Evolutionary conservation across 495 filamentous ascomycete genomes (phyloP).

Genomic region (Xanthoparmelia taractica): DNA sequence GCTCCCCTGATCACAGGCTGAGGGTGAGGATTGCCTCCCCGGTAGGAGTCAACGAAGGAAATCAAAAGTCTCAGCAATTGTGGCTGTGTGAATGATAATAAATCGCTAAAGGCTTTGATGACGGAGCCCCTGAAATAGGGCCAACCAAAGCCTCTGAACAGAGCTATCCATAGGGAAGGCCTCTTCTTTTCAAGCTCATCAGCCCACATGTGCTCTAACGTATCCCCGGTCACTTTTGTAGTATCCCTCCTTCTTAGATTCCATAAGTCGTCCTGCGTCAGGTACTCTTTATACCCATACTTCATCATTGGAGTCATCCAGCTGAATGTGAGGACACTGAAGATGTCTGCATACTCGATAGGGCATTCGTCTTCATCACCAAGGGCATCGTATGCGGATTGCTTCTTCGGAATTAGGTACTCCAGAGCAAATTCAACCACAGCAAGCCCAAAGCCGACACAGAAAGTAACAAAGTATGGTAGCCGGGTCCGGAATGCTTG

Average conservation of each 20-base stretch:
- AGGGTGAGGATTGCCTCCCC: slow-evolving; percentile 43
- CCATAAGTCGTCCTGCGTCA: slow-evolving; percentile 97
- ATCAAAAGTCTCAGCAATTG: slow-evolving; percentile 85
- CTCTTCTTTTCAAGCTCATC: slow-evolving; percentile 63
- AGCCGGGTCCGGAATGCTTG: slow-evolving; percentile 55
- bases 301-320: slow-evolving; percentile 99
- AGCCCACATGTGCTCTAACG: slow-evolving; percentile 70
- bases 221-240: slow-evolving; percentile 56
- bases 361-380: slow-evolving; percentile 91
- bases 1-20: slow-evolving; percentile 77
- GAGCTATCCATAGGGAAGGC: slow-evolving; percentile 86
- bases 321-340: slow-evolving; percentile 87
- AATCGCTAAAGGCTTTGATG: slow-evolving; percentile 81
- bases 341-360: slow-evolving; percentile 86
- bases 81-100: slow-evolving; percentile 80
- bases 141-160: slow-evolving; percentile 76
- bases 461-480: slow-evolving; percentile 73
- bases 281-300: slow-evolving; percentile 80
- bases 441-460: slow-evolving; percentile 64
- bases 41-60: slow-evolving; percentile 76
- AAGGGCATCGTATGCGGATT: slow-evolving; percentile 72
- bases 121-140: slow-evolving; percentile 72
- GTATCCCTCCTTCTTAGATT: slow-evolving; percentile 74
- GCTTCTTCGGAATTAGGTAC: slow-evolving; percentile 84
- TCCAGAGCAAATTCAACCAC: slow-evolving; percentile 72